Conservation (phyloP, 1,284 basidiomycete genomes). For the Ceratobasidium sp. region DNA sequence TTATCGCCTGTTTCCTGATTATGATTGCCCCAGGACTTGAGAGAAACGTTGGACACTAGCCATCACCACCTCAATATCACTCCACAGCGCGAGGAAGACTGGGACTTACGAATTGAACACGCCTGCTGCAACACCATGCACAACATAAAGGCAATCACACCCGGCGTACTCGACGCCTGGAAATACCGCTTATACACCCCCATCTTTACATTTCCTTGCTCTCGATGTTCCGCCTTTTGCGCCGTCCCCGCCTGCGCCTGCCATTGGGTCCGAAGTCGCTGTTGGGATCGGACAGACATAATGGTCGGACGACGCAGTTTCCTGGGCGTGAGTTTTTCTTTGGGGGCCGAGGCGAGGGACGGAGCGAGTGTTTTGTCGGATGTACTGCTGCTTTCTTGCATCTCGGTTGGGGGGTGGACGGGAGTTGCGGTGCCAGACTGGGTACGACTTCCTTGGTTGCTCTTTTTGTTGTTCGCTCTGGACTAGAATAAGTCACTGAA, state of each 20-base stretch:
- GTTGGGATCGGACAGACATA: slow-evolving; percentile 45
- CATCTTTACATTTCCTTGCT: slow-evolving; percentile 84
- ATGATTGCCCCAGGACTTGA: slow-evolving; percentile 83
- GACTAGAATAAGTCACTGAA: slow-evolving; percentile 18
- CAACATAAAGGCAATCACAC: slow-evolving; percentile 75
- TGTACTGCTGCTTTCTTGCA: slow-evolving; percentile 48
- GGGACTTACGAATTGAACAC: slow-evolving; percentile 53
- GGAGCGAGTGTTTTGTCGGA: neutral
- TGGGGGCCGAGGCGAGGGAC: neutral
- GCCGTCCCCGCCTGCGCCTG: slow-evolving; percentile 21
- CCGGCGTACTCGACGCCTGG: slow-evolving; percentile 77
- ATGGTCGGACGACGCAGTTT: slow-evolving; percentile 45
- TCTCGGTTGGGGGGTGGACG: slow-evolving; percentile 45
- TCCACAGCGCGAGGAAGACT: no score
- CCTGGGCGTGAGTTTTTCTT: slow-evolving; percentile 19
- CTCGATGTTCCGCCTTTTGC: slow-evolving; percentile 72
- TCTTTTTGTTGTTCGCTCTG: slow-evolving; percentile 40
- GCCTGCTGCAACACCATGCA: slow-evolving; percentile 63
- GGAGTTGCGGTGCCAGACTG: slow-evolving; percentile 52
- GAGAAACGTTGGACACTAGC: slow-evolving; percentile 67
- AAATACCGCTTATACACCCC: slow-evolving; percentile 84
- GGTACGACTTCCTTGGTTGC: slow-evolving; percentile 31
- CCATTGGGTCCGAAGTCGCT: slow-evolving; percentile 12
- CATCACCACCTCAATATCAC: slow-evolving; percentile 18
- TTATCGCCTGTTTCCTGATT: slow-evolving; percentile 73